A percentile compares a stretch with the other conserved stretches of the same genome.
phyloP scores from a whole-genome alignment of 2,329 filamentous ascomycete genomes.

The Xylariaceae sp. region DNA sequence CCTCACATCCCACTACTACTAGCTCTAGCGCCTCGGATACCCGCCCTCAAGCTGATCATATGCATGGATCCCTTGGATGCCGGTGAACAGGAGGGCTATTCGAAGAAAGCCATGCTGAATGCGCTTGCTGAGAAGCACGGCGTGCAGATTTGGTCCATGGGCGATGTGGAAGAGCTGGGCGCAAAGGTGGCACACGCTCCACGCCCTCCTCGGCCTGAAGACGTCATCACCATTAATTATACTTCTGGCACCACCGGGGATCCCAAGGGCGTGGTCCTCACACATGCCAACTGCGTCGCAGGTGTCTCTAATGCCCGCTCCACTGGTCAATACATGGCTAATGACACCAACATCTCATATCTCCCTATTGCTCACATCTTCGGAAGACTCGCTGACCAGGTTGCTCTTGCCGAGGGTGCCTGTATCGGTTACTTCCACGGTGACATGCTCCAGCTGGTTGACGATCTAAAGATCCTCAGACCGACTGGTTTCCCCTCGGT shows the following conservation, averaged over 20 bases:
- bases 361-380: constrained; percentile 94
- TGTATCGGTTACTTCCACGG: constrained; percentile 92
- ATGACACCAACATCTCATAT: constrained; percentile 76
- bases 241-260: constrained; percentile 81
- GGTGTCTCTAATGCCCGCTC: constrained; percentile 62
- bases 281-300: constrained; percentile 76
- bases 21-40: constrained; percentile 73
- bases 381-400: constrained; percentile 79
- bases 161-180: constrained; percentile 79
- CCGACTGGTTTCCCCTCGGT: constrained; percentile 86
- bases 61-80: constrained; percentile 79
- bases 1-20: constrained; percentile 78
- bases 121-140: constrained; percentile 71
- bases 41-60: constrained; percentile 81
- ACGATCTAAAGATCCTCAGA: constrained; percentile 84
- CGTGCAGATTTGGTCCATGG: constrained; percentile 74
- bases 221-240: constrained; percentile 88
- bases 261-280: constrained; percentile 81
- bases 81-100: constrained; percentile 72
- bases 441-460: constrained; percentile 79
- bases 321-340: constrained; percentile 46
- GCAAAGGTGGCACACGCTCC: constrained; percentile 65
- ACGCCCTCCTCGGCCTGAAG: constrained; percentile 69
- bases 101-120: constrained; percentile 76
- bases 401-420: constrained; percentile 67